A percentile compares a stretch with the other conserved stretches of the same genome.
phyloP scores from a whole-genome alignment of 2,329 filamentous ascomycete species.

The Colletotrichum musicola region DNA sequence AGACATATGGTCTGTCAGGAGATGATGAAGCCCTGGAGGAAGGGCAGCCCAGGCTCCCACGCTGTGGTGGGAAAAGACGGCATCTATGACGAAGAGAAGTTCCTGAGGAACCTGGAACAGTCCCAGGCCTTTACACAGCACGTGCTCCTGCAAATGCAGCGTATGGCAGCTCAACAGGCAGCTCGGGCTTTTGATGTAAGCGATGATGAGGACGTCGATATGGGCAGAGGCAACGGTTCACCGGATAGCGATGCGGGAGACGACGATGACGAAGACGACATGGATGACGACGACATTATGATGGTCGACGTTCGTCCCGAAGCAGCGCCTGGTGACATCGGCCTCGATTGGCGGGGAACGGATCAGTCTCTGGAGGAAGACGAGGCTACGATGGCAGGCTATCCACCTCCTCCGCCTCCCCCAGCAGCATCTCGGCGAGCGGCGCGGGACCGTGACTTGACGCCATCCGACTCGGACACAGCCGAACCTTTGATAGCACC shows the following conservation, averaged over 20 bases:
- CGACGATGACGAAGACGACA: slow-evolving; percentile 57
- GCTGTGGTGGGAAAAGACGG: slow-evolving; percentile 81
- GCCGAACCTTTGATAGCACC: slow-evolving; percentile 75
- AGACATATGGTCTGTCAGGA: slow-evolving; percentile 90
- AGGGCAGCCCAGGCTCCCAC: slow-evolving; percentile 86
- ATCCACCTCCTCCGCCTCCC: slow-evolving; percentile 73
- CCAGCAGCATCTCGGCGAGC: slow-evolving; percentile 57
- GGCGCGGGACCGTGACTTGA: slow-evolving; percentile 68
- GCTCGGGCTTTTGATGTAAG: slow-evolving; percentile 54
- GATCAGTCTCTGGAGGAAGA: slow-evolving; percentile 80
- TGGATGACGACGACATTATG: slow-evolving; percentile 69
- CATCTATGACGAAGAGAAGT: slow-evolving; percentile 82
- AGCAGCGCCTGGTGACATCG: slow-evolving; percentile 54
- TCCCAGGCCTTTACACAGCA: slow-evolving; percentile 52
- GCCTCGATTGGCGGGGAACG: slow-evolving; percentile 64
- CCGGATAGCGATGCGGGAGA: slow-evolving; percentile 36
- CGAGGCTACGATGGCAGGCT: slow-evolving; percentile 83
- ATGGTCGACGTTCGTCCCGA: slow-evolving; percentile 66
- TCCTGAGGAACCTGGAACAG: slow-evolving; percentile 62
- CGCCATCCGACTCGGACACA: slow-evolving; percentile 80
- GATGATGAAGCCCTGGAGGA: slow-evolving; percentile 86
- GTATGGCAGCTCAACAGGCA: slow-evolving; percentile 41
- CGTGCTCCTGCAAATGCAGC: slow-evolving; percentile 48
- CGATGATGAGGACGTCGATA: slow-evolving; percentile 48
- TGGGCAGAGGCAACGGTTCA: slow-evolving; percentile 40